Evolutionary conservation across 345 rosid species (phyloP).

Genomic region (Nephelium lappaceum): DNA sequence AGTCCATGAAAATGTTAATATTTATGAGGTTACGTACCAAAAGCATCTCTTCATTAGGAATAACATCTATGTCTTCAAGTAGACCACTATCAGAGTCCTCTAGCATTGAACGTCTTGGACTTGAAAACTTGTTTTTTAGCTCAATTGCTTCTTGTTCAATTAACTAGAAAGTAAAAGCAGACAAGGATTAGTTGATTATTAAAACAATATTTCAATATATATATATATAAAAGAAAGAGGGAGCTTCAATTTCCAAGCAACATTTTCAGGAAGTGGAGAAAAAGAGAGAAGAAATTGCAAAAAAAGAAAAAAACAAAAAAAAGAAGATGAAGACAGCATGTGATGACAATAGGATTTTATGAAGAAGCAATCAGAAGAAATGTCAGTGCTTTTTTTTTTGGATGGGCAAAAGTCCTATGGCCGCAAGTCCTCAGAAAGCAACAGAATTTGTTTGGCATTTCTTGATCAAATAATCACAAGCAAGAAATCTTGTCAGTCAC

Average conservation of each 20-base stretch:
- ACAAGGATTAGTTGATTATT: background rate
- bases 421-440: background rate
- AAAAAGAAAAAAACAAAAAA: too few relatives aligned
- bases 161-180: conserved; percentile 37
- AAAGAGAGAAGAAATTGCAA: too few relatives aligned
- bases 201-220: background rate
- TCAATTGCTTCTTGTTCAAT: conserved; percentile 86
- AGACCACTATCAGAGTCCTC: conserved; percentile 87
- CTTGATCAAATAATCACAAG: background rate
- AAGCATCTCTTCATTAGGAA: conserved; percentile 94
- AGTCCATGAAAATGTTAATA: conserved; percentile 13
- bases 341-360: background rate
- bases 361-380: conserved; percentile 3
- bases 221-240: background rate
- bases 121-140: conserved; percentile 75
- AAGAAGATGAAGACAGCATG: background rate
- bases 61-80: conserved; percentile 85
- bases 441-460: background rate
- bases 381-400: background rate
- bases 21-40: conserved; percentile 53
- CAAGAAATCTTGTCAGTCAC: background rate
- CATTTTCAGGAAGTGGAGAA: background rate
- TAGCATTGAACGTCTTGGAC: conserved; percentile 75
- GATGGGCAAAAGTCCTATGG: background rate
- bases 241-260: background rate